These are phyloP conservation scores for Mycena rebaudengoi DNA, from an alignment of 768 basidiomycete genomes.

Conservation along the genomic window DNA sequence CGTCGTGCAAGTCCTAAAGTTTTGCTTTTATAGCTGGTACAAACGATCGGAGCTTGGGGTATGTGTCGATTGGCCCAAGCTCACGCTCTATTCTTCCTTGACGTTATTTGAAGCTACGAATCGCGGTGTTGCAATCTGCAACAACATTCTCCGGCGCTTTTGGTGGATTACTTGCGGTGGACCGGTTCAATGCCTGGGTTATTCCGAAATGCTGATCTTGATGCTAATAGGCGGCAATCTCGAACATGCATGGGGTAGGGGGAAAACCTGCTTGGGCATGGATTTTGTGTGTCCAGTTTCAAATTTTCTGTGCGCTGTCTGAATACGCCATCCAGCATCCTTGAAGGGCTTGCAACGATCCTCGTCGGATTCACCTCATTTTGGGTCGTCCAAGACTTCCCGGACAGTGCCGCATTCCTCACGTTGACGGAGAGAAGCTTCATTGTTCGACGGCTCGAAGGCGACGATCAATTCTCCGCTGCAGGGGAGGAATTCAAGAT, in stretches of 20 bases:
- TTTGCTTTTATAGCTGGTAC: slow-evolving; percentile 70
- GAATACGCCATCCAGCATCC: too few species aligned
- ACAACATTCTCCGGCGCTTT: slow-evolving; percentile 78
- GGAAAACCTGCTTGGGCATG: slow-evolving; percentile 63
- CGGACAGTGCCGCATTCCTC: slow-evolving; percentile 77
- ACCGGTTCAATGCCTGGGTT: too few species aligned
- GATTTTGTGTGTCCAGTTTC: too few species aligned
- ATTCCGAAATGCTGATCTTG: too few species aligned
- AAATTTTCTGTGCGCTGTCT: too few species aligned
- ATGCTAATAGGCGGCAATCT: slow-evolving; percentile 73
- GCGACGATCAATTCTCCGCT: slow-evolving; percentile 72
- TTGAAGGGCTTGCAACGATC: slow-evolving; percentile 78
- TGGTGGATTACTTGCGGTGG: slow-evolving; percentile 20
- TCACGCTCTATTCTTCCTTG: background rate
- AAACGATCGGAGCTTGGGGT: slow-evolving; percentile 78
- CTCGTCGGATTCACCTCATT: slow-evolving; percentile 65
- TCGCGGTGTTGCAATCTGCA: slow-evolving; percentile 82
- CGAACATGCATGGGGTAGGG: slow-evolving; percentile 75
- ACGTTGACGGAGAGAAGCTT: slow-evolving; percentile 68
- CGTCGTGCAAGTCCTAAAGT: too few species aligned
- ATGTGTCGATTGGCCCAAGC: slow-evolving; percentile 28
- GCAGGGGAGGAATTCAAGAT: slow-evolving; percentile 64
- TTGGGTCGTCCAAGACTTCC: slow-evolving; percentile 83
- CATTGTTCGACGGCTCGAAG: slow-evolving; percentile 69
- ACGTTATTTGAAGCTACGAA: slow-evolving; percentile 37